These are phyloP conservation scores for Leucosporidium scottii DNA, from an alignment of 768 basidiomycete genomes.

Conservation along the genomic window DNA sequence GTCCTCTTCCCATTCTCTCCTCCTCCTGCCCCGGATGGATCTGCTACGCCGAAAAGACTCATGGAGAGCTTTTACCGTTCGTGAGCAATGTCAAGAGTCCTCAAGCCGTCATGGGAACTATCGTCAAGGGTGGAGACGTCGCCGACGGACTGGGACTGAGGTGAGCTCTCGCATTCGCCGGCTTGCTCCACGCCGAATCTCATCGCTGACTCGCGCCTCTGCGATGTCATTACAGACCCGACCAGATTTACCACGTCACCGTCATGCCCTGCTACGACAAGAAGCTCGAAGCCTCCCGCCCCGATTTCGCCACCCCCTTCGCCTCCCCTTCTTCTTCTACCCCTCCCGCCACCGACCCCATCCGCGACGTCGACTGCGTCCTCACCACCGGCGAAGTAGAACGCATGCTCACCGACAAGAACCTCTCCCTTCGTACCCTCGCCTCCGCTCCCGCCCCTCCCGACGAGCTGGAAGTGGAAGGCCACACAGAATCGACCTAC, in stretches of 20 bases:
- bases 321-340: background rate
- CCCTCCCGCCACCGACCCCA: conserved; percentile 51
- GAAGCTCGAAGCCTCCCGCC: conserved; percentile 92
- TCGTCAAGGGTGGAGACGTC: conserved; percentile 80
- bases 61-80: conserved; percentile 85
- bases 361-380: conserved; percentile 93
- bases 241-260: conserved; percentile 87
- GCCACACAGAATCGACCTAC: conserved; percentile 57
- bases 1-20: conserved; percentile 75
- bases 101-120: conserved; percentile 85
- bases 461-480: conserved; percentile 15
- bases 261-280: conserved; percentile 99
- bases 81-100: conserved; percentile 83
- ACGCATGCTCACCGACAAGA: conserved; percentile 70
- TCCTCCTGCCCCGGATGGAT: conserved; percentile 99
- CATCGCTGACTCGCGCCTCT: background rate
- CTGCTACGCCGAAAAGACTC: conserved; percentile 97
- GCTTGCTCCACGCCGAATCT: background rate
- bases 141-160: conserved; percentile 57
- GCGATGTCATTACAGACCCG: conserved; percentile 51
- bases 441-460: conserved; percentile 26
- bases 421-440: conserved; percentile 68
- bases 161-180: conserved; percentile 48
- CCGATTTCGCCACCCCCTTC: conserved; percentile 71
- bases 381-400: conserved; percentile 93